A percentile compares a stretch with the other conserved stretches of the same genome.
These are phyloP conservation scores for Trichaptum fuscoviolaceum DNA, from an alignment of 768 basidiomycete species.

Conservation along the genomic window DNA sequence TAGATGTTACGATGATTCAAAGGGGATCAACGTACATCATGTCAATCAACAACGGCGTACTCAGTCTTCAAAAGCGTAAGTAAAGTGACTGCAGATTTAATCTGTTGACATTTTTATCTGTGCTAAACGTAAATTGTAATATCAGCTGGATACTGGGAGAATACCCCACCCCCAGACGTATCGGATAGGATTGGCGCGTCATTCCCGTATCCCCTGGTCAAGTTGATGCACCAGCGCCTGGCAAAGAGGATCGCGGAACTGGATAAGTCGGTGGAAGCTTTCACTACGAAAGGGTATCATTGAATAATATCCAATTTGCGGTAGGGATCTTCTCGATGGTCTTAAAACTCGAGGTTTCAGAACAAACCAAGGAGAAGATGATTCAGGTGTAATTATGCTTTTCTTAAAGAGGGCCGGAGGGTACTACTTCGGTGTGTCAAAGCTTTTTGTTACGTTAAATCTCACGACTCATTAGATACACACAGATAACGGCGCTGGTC, in stretches of 20 bases:
- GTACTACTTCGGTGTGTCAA: slow-evolving; percentile 14
- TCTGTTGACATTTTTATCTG: not conserved
- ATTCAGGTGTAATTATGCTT: slow-evolving; percentile 29
- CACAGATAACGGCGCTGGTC: slow-evolving; percentile 52
- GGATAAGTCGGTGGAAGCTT: slow-evolving; percentile 16
- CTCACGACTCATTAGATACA: not conserved
- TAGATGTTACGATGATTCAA: slow-evolving; percentile 24
- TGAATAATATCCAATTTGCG: not conserved
- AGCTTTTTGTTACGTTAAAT: not conserved
- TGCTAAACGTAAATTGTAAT: too few relatives aligned
- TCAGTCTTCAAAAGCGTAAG: not conserved
- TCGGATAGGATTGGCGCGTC: slow-evolving; percentile 51
- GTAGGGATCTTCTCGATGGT: slow-evolving; percentile 28
- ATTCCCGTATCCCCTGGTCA: slow-evolving; percentile 34
- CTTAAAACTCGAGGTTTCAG: slow-evolving; percentile 43
- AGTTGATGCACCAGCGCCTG: slow-evolving; percentile 27
- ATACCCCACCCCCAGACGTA: slow-evolving; percentile 41
- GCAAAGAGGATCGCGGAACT: slow-evolving; percentile 28
- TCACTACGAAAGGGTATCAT: not conserved
- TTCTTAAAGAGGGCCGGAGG: slow-evolving; percentile 14
- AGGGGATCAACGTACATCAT: slow-evolving; percentile 33
- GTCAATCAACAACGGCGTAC: slow-evolving; percentile 21
- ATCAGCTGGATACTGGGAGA: slow-evolving; percentile 37
- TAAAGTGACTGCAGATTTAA: not conserved
- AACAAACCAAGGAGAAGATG: slow-evolving; percentile 34